Base-by-base conservation (phyloP, 1,284 basidiomycete species). In the Neonothopanus nambi region DNA sequence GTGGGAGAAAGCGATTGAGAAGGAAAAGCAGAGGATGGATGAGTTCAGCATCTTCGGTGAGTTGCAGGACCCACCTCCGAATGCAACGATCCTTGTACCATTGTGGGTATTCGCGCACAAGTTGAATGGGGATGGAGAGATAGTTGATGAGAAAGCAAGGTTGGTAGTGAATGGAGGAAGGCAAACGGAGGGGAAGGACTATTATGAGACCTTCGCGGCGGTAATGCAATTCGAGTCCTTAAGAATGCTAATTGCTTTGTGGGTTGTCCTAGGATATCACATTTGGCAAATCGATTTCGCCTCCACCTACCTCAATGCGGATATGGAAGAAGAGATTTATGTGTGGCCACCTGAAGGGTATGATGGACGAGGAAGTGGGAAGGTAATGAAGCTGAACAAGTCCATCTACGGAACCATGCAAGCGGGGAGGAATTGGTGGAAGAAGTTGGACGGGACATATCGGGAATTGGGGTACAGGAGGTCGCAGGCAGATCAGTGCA, bases 341-440 rank as follows among this genome's bases (percentile, higher is more conserved):
- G 66, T 71, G 63, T 21, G 58, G 23, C 63, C 65, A 39, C 67
- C 68, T 1, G 58, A 59, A 48, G 58, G 67, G 23, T 61, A 61
- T 59, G 38, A 48, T 15, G 45, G 54, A 24, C 28, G 57, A 35
- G 45, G 51, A 43, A 41, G 38, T 15, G 52, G 58, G 3, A 24
- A 42, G 21, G 64, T 67, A 3, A 61, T 57, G 20, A 28, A 48
- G 13, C 60, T 71, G 11, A 41, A 56, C 17, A 68, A 69, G 47
- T 54, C 64, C 6, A 23, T 73, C 1, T 74, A 73, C 62, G 65
- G 68, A 17, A 52, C 62, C 1, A 54, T 70, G 15, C 68, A 72
- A 55, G 64, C 63, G 7, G 62, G 61, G 24, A 55, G 59, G 12
- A 40, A 55, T 3, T 72, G 69, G 69, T 53, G 65, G 37, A 51